A percentile compares a stretch with the other conserved stretches of the same genome.
phyloP scores from a whole-genome alignment of 208 protist species.

The Wallacemonas sp. region DNA sequence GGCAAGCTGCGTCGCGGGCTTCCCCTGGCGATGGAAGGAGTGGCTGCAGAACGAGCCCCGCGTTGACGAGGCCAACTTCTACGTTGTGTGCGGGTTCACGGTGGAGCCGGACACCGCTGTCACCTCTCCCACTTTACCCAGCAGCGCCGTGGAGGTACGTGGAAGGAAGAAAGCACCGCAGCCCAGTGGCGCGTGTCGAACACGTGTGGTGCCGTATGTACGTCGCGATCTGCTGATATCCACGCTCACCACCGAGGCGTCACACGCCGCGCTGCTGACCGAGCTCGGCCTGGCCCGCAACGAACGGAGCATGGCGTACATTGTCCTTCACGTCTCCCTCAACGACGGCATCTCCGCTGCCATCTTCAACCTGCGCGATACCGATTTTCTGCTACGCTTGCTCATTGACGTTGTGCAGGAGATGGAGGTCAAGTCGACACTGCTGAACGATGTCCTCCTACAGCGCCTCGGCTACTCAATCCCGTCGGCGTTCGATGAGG shows the following conservation, averaged over 20 bases:
- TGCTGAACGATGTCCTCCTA: slow-evolving; percentile 76
- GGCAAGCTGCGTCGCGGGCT: slow-evolving; percentile 21
- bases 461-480: slow-evolving; percentile 71
- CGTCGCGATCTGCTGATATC: slow-evolving; percentile 53
- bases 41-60: slow-evolving; percentile 56
- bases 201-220: slow-evolving; percentile 48
- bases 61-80: slow-evolving; percentile 56
- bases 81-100: slow-evolving; percentile 62
- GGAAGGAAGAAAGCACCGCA: neutral
- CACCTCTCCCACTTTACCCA: too few relatives aligned
- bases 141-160: too few relatives aligned
- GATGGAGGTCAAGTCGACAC: slow-evolving; percentile 61
- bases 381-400: slow-evolving; percentile 64
- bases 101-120: slow-evolving; percentile 9
- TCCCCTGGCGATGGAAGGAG: slow-evolving; percentile 80
- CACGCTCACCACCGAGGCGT: slow-evolving; percentile 38
- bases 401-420: slow-evolving; percentile 57
- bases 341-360: slow-evolving; percentile 41
- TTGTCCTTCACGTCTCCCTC: slow-evolving; percentile 60
- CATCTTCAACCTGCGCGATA: slow-evolving; percentile 79
- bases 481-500: slow-evolving; percentile 55
- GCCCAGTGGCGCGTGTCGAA: slow-evolving; percentile 2
- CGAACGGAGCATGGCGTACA: slow-evolving; percentile 17
- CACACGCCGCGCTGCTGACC: slow-evolving; percentile 50
- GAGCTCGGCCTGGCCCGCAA: slow-evolving; percentile 39